These are phyloP conservation scores for Biscogniauxia marginata DNA, from an alignment of 2,329 filamentous ascomycete species.

Conservation along the genomic window DNA sequence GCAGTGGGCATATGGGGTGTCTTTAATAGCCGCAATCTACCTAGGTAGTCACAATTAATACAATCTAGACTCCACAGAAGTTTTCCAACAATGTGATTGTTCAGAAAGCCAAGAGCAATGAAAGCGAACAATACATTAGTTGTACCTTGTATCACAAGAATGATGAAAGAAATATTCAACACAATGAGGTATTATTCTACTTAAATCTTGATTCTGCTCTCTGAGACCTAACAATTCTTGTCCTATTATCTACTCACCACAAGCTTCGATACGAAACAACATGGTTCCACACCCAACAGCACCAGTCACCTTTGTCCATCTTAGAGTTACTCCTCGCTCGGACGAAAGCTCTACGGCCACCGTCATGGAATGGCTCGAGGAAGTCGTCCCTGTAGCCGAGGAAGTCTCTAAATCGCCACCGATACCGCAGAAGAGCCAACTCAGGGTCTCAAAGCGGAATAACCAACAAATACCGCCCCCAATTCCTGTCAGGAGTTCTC, in stretches of 20 bases:
- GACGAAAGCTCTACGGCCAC: not conserved
- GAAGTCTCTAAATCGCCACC: not conserved
- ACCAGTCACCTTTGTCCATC: not conserved
- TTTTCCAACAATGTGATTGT: not conserved
- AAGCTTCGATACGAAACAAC: not conserved
- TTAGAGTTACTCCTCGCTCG: not conserved
- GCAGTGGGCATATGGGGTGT: too few relatives aligned
- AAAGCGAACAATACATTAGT: not conserved
- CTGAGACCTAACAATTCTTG: not conserved
- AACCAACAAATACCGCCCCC: not conserved
- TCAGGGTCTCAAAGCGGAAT: not conserved
- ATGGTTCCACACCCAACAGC: constrained; percentile 4
- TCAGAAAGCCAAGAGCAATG: not conserved
- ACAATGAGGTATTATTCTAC: not conserved
- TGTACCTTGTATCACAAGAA: not conserved
- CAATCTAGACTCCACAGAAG: too few relatives aligned
- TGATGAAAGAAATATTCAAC: not conserved
- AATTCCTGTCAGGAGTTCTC: not conserved
- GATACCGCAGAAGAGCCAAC: not conserved
- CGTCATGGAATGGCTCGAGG: constrained; percentile 1
- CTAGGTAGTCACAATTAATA: too few relatives aligned
- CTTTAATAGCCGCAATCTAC: too few relatives aligned
- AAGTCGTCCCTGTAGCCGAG: not conserved
- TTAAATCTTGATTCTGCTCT: not conserved
- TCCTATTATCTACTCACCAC: not conserved